Base-by-base conservation (phyloP, 2,329 filamentous ascomycete species). In the Tympanopsis confertula region DNA sequence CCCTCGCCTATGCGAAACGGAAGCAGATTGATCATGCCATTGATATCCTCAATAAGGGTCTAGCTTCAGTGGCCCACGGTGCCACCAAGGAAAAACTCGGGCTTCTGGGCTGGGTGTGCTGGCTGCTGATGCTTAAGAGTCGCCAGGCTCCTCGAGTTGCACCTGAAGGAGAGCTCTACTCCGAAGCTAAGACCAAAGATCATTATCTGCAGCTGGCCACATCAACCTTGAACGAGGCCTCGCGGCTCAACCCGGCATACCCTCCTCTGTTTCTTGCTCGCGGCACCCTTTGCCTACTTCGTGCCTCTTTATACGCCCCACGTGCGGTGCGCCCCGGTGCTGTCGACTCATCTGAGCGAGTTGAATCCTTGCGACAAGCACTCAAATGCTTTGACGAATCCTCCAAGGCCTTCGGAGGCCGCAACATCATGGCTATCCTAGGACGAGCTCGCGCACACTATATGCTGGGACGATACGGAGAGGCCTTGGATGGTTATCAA, bases 161-260 rank as follows among this genome's bases (percentile, higher is more conserved):
- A 38, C 68, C 72, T 13, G 86, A 86, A 40, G 78, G 74, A 19
- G 64, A 73, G 38, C 58, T 74, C 38, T 68, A 73, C 17, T 74
- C 79, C 12, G 85, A 93, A 45, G 75, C 78, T 33, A 88, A 84
- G 63, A 94, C 86, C 13, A 98, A 98, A 58, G 91, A 98, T 47
- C 77, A 82, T 59, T 98, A 88, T 58, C 74, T 98, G 24, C 84
- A 93, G 54, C 73, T 82, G 37, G 89, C 89, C n/a, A 96, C 89
- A 2, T 76, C 79, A 35, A 88, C 84, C 2, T 71, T 98, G 44
- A 98, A 98, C 60, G 91, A 96, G 51, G 89, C 91, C n/a, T 85
- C 85, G 15, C 80, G 88, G 42, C 82, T 96, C 53, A 95, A 91
- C 56, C 89, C 91, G 7, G 82, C 86, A 0, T 95, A 93, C 47